Evolutionary conservation across 257 asterid species (phyloP), one percentile per base, ranked within the genome.

Genomic region (Dorcoceras hygrometricum): DNA sequence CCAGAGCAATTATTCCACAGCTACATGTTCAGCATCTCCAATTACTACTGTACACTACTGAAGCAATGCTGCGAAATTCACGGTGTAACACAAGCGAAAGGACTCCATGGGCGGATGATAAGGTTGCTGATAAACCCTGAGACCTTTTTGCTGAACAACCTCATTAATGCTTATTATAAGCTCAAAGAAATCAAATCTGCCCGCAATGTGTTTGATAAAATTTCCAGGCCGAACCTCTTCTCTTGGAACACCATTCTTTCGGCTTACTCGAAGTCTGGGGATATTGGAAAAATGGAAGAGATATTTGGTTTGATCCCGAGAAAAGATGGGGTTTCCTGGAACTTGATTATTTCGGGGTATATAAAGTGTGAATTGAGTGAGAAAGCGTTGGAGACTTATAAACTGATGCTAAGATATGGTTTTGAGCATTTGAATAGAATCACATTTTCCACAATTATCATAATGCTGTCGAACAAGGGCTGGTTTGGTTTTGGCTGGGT

Each of bases 311-410:
- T 69, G 71, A 86, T 89, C 69, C 97, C 96, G 14, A 80, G 62
- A 36, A 85, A 79, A 75, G 96, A 92, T 75, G 89, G 89, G 80
- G 91, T 90, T 19, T 86, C 97, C 16, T 93, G 99, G 99, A 93
- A 93, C 77, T 83, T 83, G 80, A 36, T 84, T 56, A 88, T 90
- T 63, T 90, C 99, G 19, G 99, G 96, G 61, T 93, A 86, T 59
- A 67, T 75, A 3, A 84, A 80, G 22, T 64, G 74, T 24, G 95
- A 90, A 71, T 63, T 67, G 75, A 34, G 6, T 53, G 80, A 72
- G 71, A 83, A 77, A 73, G 97, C 95, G 63, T 59, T 93, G 16
- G 73, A 82, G 80, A 84, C 88, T 57, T 93, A 88, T 57, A 88
- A 75, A 66, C 71, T 65, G 75, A 93, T 90, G 99, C 32, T 85